Evolutionary conservation across 2,329 filamentous ascomycete genomes (phyloP), one percentile per base, ranked within the genome.

Genomic region (Stylonectria norvegica): DNA sequence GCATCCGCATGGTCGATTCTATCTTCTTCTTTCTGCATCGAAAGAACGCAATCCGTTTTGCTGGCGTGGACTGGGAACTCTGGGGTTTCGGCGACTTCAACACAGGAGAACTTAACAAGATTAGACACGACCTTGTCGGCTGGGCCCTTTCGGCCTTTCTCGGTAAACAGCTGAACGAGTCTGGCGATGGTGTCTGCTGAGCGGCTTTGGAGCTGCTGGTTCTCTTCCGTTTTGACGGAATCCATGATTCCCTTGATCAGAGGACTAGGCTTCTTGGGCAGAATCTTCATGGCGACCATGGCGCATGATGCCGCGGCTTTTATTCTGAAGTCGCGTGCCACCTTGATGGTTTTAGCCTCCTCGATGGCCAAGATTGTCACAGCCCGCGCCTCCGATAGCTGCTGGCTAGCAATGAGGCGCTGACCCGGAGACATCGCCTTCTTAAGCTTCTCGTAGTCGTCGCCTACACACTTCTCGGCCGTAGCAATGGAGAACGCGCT

Each of bases 181-280:
- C 78, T 79, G 5, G 89, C 88, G 37, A 98, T 86, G 3, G 89
- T 90, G 11, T 79, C 80, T 2, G 90, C 88, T 19, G 91, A 95
- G 17, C 91, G 85, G 53, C 79, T 81, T 62, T 98, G 93, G 2
- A 98, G 73, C 51, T 93, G 87, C 19, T 85, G 67, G 57, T 94
- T 97, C 56, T 96, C 93, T 61, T 98, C 94, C 25, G 82, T 83
- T 67, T 97, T 98, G 59, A 98, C 79, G 57, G 91, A 97, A 63
- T 98, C 93, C 93, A 98, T 98, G 65, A 98, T 86, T 3, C 83
- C 88, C 67, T 95, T 96, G 68, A 98, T 98, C 10, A 95, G 81
- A 14, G 84, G 79, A 47, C 88, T 89, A 8, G 91, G 89, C 62
- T 95, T 97, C 77, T 95, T 97, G 0, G 94, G 91, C 8, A 96